A percentile compares a stretch with the other conserved stretches of the same genome.
Evolutionary conservation across 2,329 filamentous ascomycete genomes (phyloP).

Genomic region (Cytospora paraplurivora): DNA sequence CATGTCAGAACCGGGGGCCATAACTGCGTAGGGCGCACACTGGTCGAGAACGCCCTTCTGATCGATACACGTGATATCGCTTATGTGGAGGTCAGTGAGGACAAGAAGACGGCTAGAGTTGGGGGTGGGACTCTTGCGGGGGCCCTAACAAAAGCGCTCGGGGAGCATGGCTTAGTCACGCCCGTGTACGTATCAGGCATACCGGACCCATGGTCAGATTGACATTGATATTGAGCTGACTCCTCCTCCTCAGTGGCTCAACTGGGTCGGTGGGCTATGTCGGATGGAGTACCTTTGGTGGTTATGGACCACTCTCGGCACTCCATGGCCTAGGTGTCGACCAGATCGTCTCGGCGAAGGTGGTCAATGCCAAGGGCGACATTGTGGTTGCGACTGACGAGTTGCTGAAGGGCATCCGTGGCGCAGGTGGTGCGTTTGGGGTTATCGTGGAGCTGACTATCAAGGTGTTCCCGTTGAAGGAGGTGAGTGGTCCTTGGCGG

Average conservation of each 20-base stretch:
- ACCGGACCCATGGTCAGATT: too few relatives aligned
- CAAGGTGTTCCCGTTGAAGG: constrained; percentile 33
- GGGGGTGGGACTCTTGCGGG: constrained; percentile 29
- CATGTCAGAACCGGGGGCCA: constrained; percentile 14
- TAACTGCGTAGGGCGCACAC: constrained; percentile 3
- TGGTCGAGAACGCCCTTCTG: not conserved
- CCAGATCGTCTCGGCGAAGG: constrained; percentile 39
- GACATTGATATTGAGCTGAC: not conserved
- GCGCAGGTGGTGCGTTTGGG: constrained; percentile 35
- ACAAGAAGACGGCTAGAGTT: constrained; percentile 27
- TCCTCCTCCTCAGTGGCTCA: not conserved
- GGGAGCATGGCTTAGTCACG: constrained; percentile 27
- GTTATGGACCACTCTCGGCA: constrained; percentile 38
- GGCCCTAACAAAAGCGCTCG: constrained; percentile 27
- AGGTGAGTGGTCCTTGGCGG: not conserved
- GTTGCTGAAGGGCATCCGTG: constrained; percentile 36
- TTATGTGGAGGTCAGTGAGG: constrained; percentile 6
- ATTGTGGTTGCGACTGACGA: constrained; percentile 35
- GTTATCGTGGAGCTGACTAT: constrained; percentile 34
- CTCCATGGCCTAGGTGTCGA: constrained; percentile 40
- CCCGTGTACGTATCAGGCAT: constrained; percentile 24
- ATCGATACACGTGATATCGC: constrained; percentile 18
- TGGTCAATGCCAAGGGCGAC: constrained; percentile 35
- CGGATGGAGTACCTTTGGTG: constrained; percentile 41
- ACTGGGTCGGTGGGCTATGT: constrained; percentile 37